Percentiles rank a stretch among this genome's conserved stretches.
Evolutionary conservation across 2,329 filamentous ascomycete species (phyloP).

Genomic region (Claviceps spartinae): DNA sequence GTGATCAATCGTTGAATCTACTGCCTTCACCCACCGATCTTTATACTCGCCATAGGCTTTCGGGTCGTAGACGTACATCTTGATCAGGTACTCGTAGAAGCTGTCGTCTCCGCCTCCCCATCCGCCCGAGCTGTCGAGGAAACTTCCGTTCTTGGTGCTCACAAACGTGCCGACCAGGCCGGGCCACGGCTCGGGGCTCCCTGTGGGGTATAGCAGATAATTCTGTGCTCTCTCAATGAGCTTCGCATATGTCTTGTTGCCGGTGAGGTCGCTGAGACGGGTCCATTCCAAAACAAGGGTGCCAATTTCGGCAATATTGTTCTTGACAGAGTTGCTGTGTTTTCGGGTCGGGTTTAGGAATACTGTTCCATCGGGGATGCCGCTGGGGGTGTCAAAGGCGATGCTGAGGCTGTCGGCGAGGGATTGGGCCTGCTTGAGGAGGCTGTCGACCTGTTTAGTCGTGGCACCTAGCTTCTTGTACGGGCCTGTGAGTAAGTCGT

Average conservation of each 20-base stretch:
- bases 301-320: conserved; percentile 64
- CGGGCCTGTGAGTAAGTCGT: conserved; percentile 60
- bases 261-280: conserved; percentile 61
- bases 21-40: conserved; percentile 62
- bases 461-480: conserved; percentile 34
- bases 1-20: conserved; percentile 60
- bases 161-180: conserved; percentile 61
- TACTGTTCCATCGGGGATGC: conserved; percentile 60
- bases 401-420: conserved; percentile 63
- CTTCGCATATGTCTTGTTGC: conserved; percentile 49
- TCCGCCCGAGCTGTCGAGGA: conserved; percentile 53
- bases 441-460: conserved; percentile 34
- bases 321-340: conserved; percentile 38
- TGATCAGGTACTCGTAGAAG: conserved; percentile 83
- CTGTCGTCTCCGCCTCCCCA: conserved; percentile 70
- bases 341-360: conserved; percentile 39
- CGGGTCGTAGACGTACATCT: conserved; percentile 76
- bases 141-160: conserved; percentile 49
- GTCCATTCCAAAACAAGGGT: conserved; percentile 78
- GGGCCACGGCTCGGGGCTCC: conserved; percentile 55
- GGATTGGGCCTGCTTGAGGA: conserved; percentile 53
- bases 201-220: conserved; percentile 51
- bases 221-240: conserved; percentile 54
- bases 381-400: conserved; percentile 63
- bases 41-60: conserved; percentile 48